Base-by-base conservation (phyloP, 805 yeast genomes). In the Wickerhamomyces bovis region DNA sequence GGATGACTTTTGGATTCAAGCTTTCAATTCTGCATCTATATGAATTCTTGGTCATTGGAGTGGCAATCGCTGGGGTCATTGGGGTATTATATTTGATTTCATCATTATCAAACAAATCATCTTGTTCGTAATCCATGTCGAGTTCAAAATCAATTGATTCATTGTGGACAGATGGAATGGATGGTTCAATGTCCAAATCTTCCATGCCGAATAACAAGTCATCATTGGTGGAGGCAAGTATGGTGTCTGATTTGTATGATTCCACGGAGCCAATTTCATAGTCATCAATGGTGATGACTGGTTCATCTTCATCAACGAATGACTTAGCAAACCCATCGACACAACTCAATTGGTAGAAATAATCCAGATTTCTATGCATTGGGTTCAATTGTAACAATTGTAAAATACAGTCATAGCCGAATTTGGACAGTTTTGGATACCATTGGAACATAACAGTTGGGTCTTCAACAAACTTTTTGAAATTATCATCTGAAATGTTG, bases 361-460 rank as follows among this genome's bases (percentile, higher is more conserved):
- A 64, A 46, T 72, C 74, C 61, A 86, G 71, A 6, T 50, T 65
- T 66, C 46, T 66, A 60, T 51, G 83, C 61, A 52, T 75, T 76
- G 62, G 95, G 74, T 67, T 85, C 77, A 44, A 67, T 71, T 13
- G 94, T 86, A 68, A 81, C 83, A 52, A 83, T 69, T 44, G 87
- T 78, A 50, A 82, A 66, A 55, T 81, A 68, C 60, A 87, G 68
- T 80, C 75, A 62, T 83, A 86, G 51, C 86, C 75, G 54, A 84
- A 92, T 42, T 75, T 74, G 36, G 88, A 77, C 77, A 87, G 75
- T 11, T 83, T 70, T 33, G 92, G 87, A 64, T 84, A 87, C 49
- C 85, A 78, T 62, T 84, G 89, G 62, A 82, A 84, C 38, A 87
- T 68, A 3, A 83, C 76, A 58, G 82, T 89, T 41, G 92, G 72